Percentiles rank a stretch among this genome's conserved stretches.
phyloP scores from a whole-genome alignment of 2,329 filamentous ascomycete genomes.

The Scytalidium sp. region DNA sequence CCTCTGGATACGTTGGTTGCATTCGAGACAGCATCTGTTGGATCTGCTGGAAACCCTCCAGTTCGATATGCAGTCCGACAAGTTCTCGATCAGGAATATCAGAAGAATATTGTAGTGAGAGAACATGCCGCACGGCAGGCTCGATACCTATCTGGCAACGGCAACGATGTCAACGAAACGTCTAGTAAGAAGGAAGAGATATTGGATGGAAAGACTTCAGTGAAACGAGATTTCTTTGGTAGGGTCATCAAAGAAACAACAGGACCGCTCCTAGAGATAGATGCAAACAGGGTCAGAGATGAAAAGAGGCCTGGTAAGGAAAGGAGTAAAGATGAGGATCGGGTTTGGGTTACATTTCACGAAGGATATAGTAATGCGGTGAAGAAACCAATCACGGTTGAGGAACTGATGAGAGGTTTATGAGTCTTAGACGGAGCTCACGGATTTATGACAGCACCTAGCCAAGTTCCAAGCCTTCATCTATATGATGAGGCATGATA shows the following conservation, averaged over 20 bases:
- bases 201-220: conserved; percentile 11
- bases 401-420: conserved; percentile 71
- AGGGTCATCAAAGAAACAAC: conserved; percentile 56
- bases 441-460: no score
- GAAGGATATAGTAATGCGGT: conserved; percentile 93
- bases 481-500: no score
- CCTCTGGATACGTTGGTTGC: conserved; percentile 74
- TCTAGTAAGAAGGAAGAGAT: background rate
- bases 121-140: conserved; percentile 65
- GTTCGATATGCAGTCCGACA: conserved; percentile 92
- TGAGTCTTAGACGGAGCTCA: conserved; percentile 25
- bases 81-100: conserved; percentile 87
- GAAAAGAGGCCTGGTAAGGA: conserved; percentile 28
- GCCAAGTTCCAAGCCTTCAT: no score
- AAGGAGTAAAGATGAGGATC: conserved; percentile 43
- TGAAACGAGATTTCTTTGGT: conserved; percentile 86
- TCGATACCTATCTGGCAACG: conserved; percentile 54
- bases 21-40: conserved; percentile 66
- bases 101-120: conserved; percentile 65
- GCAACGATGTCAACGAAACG: conserved; percentile 27
- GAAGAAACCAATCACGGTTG: conserved; percentile 77
- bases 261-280: conserved; percentile 35
- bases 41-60: conserved; percentile 53
- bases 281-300: conserved; percentile 62
- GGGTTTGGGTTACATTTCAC: conserved; percentile 85